Evolutionary conservation across 1,284 basidiomycete genomes (phyloP), one percentile per base, ranked within the genome.

Genomic region (Mycena sp.): DNA sequence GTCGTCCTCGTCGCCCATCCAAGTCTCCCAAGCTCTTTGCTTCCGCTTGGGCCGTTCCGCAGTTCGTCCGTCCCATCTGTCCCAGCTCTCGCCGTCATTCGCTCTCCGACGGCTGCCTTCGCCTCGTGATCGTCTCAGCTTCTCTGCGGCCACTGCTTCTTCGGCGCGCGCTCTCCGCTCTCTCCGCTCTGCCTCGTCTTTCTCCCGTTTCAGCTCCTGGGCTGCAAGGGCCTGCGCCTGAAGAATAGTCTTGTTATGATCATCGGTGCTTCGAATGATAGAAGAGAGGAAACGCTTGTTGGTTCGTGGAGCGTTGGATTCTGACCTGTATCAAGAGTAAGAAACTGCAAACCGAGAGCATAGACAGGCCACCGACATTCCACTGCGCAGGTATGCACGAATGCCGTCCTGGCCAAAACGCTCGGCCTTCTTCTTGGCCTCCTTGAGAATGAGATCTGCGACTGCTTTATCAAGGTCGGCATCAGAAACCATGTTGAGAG

Each of bases 221-320:
- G 92, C 92, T 29, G 90, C 88, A 19, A 85, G 77, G 0, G 91
- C 89, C 76, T 98, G 94, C 19, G 90, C 85, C 43, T 88, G 85
- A 10, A 95, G 78, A 19, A 98, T 81, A 14, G 91, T 88, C 75
- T 89, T 88, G 76, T 98, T 98, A 74, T 98, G 96, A 60, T 95
- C 94, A 72, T 96, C 95, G 3, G 96, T 96, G 67, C 86, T 94
- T 64, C 89, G 87, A 58, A 98, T 95, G 63, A 98, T 94, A 25
- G 91, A 90, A 0, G 89, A 87, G 21, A 98, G 81, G 76, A 98
- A 98, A 1, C 94, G 91, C 73, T 96, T 98, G 80, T 97, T 97
- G n/a, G 95, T 77, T 70, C 86, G 88, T 0, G 93, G 93, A 1
- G 86, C 89, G 71, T 89, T 92, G 59, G 80, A 84, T 66, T 89